These are phyloP conservation scores for Rubroshorea leprosula DNA, from an alignment of 345 rosid genomes.

Conservation along the genomic window DNA sequence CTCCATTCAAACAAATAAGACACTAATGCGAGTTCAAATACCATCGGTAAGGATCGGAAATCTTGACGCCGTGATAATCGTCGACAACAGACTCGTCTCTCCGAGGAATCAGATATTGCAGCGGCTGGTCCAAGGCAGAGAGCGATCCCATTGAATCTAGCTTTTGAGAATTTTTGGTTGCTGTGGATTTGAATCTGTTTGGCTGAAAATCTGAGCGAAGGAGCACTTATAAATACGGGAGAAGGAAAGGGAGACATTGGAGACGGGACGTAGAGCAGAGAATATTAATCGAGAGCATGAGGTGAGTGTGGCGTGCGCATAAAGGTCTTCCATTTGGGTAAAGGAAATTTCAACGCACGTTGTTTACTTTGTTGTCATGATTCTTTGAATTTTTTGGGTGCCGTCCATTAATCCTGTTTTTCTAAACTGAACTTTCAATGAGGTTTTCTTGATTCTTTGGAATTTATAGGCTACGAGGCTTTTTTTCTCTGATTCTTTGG, in stretches of 20 bases:
- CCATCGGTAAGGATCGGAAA: constrained; percentile 91
- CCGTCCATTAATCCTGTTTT: too few relatives aligned
- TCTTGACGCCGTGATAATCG: constrained; percentile 63
- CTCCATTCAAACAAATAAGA: background rate
- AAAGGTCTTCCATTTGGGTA: too few relatives aligned
- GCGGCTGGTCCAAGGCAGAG: constrained; percentile 23
- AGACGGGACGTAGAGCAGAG: constrained; percentile 1
- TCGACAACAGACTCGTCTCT: constrained; percentile 74
- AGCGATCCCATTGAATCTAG: constrained; percentile 57
- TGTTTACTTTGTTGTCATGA: too few relatives aligned
- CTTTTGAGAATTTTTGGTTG: background rate
- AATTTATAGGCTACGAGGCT: too few relatives aligned
- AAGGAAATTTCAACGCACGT: background rate
- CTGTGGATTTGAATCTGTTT: background rate
- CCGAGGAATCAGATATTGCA: constrained; percentile 56
- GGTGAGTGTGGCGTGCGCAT: too few relatives aligned
- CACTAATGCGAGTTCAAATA: constrained; percentile 16
- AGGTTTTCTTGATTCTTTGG: too few relatives aligned
- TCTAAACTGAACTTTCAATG: too few relatives aligned
- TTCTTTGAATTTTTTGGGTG: background rate
- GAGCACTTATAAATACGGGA: background rate
- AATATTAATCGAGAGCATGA: background rate
- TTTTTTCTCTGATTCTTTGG: too few relatives aligned
- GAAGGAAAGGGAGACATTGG: background rate
- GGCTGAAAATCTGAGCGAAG: background rate